These are phyloP conservation scores for Hypoxylon sp. DNA, from an alignment of 2,329 filamentous ascomycete species.

Conservation along the genomic window DNA sequence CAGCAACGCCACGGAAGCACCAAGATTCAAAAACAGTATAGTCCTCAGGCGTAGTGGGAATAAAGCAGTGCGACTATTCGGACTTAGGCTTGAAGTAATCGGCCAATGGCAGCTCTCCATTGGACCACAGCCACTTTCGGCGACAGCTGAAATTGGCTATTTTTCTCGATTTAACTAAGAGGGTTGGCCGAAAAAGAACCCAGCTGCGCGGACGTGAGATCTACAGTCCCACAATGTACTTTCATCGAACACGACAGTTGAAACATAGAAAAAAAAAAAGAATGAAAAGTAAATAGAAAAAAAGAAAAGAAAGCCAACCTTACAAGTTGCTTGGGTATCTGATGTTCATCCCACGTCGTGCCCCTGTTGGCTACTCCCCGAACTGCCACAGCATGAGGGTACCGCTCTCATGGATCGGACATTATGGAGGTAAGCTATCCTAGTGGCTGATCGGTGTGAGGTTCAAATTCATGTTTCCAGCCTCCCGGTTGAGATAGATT, in stretches of 20 bases:
- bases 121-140: conserved; percentile 28
- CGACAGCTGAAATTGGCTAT: conserved; percentile 40
- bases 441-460: conserved; percentile 19
- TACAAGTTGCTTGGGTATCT: not conserved
- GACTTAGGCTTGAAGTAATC: conserved; percentile 11
- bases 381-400: conserved; percentile 22
- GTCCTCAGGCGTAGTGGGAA: conserved; percentile 39
- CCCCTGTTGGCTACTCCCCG: conserved; percentile 15
- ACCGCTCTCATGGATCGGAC: conserved; percentile 22
- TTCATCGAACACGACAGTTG: conserved; percentile 15
- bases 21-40: conserved; percentile 41
- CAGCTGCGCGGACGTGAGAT: conserved; percentile 20
- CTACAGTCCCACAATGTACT: conserved; percentile 25
- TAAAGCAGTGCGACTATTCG: conserved; percentile 27
- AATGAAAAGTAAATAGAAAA: conserved; percentile 6
- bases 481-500: conserved; percentile 22
- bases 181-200: conserved; percentile 23
- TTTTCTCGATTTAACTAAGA: conserved; percentile 18
- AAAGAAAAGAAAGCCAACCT: conserved; percentile 10
- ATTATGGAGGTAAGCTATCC: conserved; percentile 19
- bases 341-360: conserved; percentile 19
- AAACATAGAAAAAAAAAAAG: conserved; percentile 8
- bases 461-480: conserved; percentile 13
- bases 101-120: conserved; percentile 29
- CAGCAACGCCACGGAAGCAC: conserved; percentile 45